A percentile compares a stretch with the other conserved stretches of the same genome.
phyloP scores from a whole-genome alignment of 1,284 basidiomycete genomes.

The Microbotryomycetes sp. region DNA sequence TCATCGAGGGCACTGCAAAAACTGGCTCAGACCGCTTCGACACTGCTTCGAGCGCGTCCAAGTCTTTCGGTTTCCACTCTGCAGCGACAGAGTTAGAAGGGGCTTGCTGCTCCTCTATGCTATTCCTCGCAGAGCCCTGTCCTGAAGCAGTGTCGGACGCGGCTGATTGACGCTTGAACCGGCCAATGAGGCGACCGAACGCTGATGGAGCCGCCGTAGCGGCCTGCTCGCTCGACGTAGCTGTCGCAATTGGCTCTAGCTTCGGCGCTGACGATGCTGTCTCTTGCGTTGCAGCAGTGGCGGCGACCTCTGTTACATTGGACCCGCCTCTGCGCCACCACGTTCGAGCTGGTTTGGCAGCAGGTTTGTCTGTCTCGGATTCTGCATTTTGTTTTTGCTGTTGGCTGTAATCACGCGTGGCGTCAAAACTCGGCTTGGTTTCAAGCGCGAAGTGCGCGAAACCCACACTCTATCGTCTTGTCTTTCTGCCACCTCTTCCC shows the following conservation, averaged over 20 bases:
- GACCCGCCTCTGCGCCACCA: not conserved
- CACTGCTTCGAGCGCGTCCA: constrained; percentile 12
- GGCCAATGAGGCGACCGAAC: constrained; percentile 17
- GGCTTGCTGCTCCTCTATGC: constrained; percentile 1
- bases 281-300: constrained; percentile 4
- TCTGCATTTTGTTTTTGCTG: not conserved
- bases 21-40: not conserved
- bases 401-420: not conserved
- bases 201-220: not conserved
- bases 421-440: too few relatives aligned
- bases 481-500: too few relatives aligned
- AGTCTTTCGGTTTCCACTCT: constrained; percentile 9
- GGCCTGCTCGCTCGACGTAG: not conserved
- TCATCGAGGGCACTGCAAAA: constrained; percentile 6
- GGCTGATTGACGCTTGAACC: constrained; percentile 2
- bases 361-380: not conserved
- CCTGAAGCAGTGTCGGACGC: not conserved
- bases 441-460: too few relatives aligned
- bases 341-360: not conserved
- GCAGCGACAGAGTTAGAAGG: not conserved
- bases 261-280: not conserved
- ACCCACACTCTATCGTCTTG: too few relatives aligned
- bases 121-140: not conserved
- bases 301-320: not conserved
- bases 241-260: not conserved